Evolutionary conservation across 192 early-diverging fungal species (phyloP).

Genomic region (Entomortierella beljakovae): DNA sequence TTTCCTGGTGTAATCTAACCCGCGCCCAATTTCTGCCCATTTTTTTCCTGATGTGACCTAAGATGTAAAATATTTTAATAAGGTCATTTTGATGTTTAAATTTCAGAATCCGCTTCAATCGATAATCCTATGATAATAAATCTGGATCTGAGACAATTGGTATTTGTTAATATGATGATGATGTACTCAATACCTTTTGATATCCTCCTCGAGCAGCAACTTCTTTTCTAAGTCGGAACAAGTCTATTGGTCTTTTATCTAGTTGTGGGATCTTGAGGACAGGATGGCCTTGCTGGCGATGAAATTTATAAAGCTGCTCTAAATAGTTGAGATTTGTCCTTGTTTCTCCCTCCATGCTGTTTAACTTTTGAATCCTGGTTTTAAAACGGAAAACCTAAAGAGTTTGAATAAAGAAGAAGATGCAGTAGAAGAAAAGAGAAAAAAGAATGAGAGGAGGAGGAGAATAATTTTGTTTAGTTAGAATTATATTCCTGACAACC

Average conservation of each 20-base stretch:
- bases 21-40: conserved; percentile 90
- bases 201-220: conserved; percentile 83
- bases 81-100: too few species aligned
- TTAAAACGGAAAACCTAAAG: conserved; percentile 86
- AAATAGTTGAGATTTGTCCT: conserved; percentile 88
- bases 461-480: neutral
- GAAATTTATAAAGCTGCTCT: conserved; percentile 92
- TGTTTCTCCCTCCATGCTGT: conserved; percentile 91
- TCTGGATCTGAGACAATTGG: too few species aligned
- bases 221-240: conserved; percentile 85
- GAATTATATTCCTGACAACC: conserved; percentile 2
- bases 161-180: too few species aligned
- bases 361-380: conserved; percentile 92
- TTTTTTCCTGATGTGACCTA: conserved; percentile 79
- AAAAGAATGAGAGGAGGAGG: too few species aligned
- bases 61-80: too few species aligned
- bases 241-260: conserved; percentile 87
- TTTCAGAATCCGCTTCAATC: too few species aligned
- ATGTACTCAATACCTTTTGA: conserved; percentile 59
- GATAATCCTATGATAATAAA: too few species aligned
- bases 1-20: conserved; percentile 75
- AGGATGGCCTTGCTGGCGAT: conserved; percentile 80
- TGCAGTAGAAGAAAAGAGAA: neutral
- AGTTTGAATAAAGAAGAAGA: neutral
- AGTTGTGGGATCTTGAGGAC: conserved; percentile 84